phyloP scores from a whole-genome alignment of 805 yeast genomes.

The Candida glaebosa region DNA sequence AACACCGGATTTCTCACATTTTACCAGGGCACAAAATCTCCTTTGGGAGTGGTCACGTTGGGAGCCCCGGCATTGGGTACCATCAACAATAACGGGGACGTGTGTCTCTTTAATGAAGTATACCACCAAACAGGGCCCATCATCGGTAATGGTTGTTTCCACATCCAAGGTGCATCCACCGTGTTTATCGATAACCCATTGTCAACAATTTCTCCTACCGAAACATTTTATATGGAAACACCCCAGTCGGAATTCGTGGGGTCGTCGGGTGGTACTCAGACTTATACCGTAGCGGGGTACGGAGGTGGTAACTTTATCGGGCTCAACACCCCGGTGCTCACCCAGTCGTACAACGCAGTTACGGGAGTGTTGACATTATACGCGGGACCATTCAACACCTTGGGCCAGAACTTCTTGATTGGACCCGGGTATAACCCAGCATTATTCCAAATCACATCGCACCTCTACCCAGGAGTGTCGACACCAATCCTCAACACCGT shows the following conservation, averaged over 20 bases:
- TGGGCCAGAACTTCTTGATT: not conserved
- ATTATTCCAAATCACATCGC: not conserved
- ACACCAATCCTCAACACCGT: slow-evolving; percentile 1
- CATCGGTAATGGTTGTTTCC: slow-evolving; percentile 23
- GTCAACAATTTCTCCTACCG: slow-evolving; percentile 11
- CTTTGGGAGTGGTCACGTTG: slow-evolving; percentile 10
- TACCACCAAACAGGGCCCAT: slow-evolving; percentile 19
- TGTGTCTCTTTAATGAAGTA: slow-evolving; percentile 20
- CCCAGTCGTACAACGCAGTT: slow-evolving; percentile 5
- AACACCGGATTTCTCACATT: slow-evolving; percentile 14
- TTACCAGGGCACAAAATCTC: slow-evolving; percentile 7
- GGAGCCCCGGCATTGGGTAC: slow-evolving; percentile 11
- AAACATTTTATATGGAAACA: slow-evolving; percentile 15
- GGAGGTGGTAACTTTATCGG: slow-evolving; percentile 28
- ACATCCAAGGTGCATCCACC: slow-evolving; percentile 15
- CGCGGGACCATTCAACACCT: not conserved
- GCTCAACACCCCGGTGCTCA: slow-evolving; percentile 13
- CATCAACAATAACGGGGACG: slow-evolving; percentile 16
- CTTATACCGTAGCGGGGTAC: slow-evolving; percentile 23
- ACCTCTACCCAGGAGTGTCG: slow-evolving; percentile 2
- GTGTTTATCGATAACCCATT: slow-evolving; percentile 15
- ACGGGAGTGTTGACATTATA: slow-evolving; percentile 4
- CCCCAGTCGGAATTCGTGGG: slow-evolving; percentile 11
- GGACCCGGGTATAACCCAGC: not conserved
- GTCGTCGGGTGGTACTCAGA: slow-evolving; percentile 16